These are phyloP conservation scores for Blumeria graminis DNA, from an alignment of 2,329 filamentous ascomycete genomes.

Conservation along the genomic window DNA sequence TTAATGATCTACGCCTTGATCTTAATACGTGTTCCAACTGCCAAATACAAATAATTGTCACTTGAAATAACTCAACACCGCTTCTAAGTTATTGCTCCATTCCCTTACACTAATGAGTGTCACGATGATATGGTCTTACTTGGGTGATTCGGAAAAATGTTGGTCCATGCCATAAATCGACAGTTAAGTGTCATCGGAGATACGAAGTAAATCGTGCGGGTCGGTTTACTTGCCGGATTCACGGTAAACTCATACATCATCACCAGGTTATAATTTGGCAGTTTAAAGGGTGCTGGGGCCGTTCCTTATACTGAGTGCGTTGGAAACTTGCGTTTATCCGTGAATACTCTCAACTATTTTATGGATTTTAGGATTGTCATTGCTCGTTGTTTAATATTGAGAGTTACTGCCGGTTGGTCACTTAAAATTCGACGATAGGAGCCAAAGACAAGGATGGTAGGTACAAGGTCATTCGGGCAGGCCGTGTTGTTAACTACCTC, in stretches of 20 bases:
- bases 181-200: background rate
- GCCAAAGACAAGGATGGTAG: background rate
- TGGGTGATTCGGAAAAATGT: background rate
- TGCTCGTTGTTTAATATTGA: background rate
- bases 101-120: no score
- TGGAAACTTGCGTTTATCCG: background rate
- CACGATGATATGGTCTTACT: background rate
- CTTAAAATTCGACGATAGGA: background rate
- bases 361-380: slow-evolving; percentile 2
- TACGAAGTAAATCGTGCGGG: background rate
- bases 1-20: no score
- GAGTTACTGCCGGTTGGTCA: background rate
- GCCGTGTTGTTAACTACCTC: background rate
- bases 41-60: no score
- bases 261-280: background rate
- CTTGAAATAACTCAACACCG: no score
- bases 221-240: background rate
- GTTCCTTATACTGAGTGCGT: slow-evolving; percentile 1
- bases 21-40: no score
- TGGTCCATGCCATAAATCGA: background rate
- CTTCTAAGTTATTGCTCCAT: no score
- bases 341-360: slow-evolving; percentile 1
- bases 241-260: background rate
- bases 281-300: background rate
- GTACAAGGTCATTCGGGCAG: background rate